A percentile compares a stretch with the other conserved stretches of the same genome.
Conservation (phyloP, 164 flowering plant species). For the Dillenia suffruticosa region DNA sequence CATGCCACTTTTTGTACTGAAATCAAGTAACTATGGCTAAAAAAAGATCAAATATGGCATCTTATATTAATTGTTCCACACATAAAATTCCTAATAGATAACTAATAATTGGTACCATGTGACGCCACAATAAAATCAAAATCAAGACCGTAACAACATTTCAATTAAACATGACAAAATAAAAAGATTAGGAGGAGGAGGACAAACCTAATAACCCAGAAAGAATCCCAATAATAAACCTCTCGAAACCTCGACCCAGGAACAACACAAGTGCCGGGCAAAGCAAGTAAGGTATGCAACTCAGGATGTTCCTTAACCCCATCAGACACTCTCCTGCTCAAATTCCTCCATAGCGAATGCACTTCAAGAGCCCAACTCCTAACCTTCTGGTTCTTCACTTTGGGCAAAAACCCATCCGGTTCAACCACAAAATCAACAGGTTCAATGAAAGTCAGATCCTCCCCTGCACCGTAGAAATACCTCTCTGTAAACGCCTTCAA, state of each 20-base stretch:
- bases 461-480: constrained; percentile 58
- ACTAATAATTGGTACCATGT: too few relatives aligned
- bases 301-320: constrained; percentile 41
- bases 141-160: not conserved
- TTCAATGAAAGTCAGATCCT: constrained; percentile 46
- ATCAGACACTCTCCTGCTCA: constrained; percentile 62
- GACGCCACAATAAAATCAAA: too few relatives aligned
- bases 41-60: not conserved
- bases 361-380: constrained; percentile 83
- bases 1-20: too few relatives aligned
- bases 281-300: constrained; percentile 65
- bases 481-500: constrained; percentile 36
- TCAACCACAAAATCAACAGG: constrained; percentile 60
- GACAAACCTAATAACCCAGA: constrained; percentile 80
- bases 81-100: too few relatives aligned
- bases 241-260: constrained; percentile 90
- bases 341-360: constrained; percentile 80
- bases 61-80: not conserved
- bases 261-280: constrained; percentile 49
- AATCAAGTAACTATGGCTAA: not conserved
- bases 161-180: not conserved
- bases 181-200: not conserved
- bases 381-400: constrained; percentile 46
- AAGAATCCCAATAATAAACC: constrained; percentile 98
- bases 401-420: constrained; percentile 67